Evolutionary conservation across 2,329 filamentous ascomycete species (phyloP), one percentile per base, ranked within the genome.

Genomic region (Colletotrichum musicola): DNA sequence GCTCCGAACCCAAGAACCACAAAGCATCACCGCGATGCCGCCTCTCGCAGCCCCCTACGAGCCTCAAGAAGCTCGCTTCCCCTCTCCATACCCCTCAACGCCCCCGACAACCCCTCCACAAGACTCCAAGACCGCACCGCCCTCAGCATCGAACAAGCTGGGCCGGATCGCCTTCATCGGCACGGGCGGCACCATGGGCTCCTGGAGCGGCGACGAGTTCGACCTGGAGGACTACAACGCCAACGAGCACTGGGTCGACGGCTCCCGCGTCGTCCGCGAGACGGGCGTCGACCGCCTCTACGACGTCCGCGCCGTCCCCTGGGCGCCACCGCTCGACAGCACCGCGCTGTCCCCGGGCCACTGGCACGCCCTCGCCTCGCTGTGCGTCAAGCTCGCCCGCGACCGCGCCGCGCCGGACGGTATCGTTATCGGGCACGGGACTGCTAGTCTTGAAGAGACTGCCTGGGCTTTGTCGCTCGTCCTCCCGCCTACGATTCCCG

Each of bases 401-500:
- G 46, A 22, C 46, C 46, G 46, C 46, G 35, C 44, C 3, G 10
- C 9, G 16, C 46, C 16, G 22, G 9, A 22, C 1, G 64, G 59
- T 9, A 64, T 67, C 2, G 59, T 67, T n/a, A 40, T 67, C 12
- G 60, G 51, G 12, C 64, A 67, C 12, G 64, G 64, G 13, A 67
- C 64, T 14, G 64, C 64, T 12, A 67, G 35, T 35, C 60, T 67
- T 4, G 64, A 67, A 14, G 64, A 67, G 20, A 67, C 64, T 4
- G 60, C 59, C 3, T 67, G 60, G 59, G 13, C 44, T 14, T 42
- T 67, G 9, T 67, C 46, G 4, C 38, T 67, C 4, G 46, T 64
- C 16, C 20, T 64, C 14, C 6, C n/a, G 20, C 14, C 53, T 16
- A 18, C 13, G 3, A 40, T 47, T 1, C 64, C 53, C 4, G 27